phyloP scores from a whole-genome alignment of 768 basidiomycete genomes.

The Leccinum subtestaceum region DNA sequence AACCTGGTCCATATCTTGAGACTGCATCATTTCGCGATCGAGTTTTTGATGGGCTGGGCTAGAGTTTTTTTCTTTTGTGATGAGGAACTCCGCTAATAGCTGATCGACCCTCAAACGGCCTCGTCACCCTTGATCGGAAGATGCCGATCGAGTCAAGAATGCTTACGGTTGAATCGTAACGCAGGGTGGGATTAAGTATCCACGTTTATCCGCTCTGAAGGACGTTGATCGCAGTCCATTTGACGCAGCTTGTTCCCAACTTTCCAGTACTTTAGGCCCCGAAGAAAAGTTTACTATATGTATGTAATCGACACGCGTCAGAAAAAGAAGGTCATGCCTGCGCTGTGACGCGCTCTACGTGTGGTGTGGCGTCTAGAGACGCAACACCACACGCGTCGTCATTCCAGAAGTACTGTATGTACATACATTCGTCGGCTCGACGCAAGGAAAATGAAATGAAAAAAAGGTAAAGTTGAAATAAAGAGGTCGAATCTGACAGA shows the following conservation, averaged over 20 bases:
- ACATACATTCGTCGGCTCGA: conserved; percentile 15
- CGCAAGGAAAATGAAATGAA: not conserved
- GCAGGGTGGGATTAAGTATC: not conserved
- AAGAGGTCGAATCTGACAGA: not conserved
- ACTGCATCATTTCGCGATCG: not conserved
- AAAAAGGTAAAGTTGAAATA: not conserved
- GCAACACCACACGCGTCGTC: not conserved
- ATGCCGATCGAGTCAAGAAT: not conserved
- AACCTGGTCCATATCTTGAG: not conserved
- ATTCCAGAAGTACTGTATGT: conserved; percentile 12
- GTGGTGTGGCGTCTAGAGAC: not conserved
- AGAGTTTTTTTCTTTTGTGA: not conserved
- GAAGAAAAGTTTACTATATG: not conserved
- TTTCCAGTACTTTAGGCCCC: not conserved
- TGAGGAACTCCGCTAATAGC: not conserved
- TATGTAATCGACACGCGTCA: not conserved
- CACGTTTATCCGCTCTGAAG: not conserved
- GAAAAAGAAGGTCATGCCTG: not conserved
- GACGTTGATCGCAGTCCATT: not conserved
- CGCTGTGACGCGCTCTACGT: not conserved
- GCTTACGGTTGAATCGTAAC: not conserved
- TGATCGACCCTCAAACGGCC: not conserved
- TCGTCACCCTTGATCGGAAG: not conserved
- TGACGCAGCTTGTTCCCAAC: not conserved
- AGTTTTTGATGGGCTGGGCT: not conserved